Evolutionary conservation across 768 basidiomycete species (phyloP).

Genomic region (Fibroporia radiculosa): DNA sequence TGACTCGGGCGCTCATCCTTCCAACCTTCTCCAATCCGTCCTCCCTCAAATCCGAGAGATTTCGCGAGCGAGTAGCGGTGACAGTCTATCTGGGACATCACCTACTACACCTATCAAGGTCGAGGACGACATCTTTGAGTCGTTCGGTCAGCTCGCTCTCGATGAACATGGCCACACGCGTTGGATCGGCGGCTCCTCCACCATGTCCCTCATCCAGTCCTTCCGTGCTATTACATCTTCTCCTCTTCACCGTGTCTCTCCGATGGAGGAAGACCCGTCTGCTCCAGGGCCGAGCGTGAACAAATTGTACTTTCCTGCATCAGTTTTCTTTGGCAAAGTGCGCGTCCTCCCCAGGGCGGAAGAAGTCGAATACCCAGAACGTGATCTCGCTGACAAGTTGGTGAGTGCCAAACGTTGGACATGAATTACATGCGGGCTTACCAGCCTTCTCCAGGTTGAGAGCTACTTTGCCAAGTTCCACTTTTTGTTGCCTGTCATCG

Average conservation of each 20-base stretch:
- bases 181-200: conserved; percentile 89
- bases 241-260: conserved; percentile 70
- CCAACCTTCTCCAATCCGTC: conserved; percentile 18
- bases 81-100: conserved; percentile 20
- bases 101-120: conserved; percentile 42
- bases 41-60: conserved; percentile 16
- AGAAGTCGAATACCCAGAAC: conserved; percentile 81
- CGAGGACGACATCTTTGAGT: conserved; percentile 76
- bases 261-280: conserved; percentile 77
- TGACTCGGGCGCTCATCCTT: conserved; percentile 4
- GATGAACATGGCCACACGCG: conserved; percentile 88
- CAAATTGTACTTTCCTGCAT: conserved; percentile 82
- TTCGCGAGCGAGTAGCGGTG: conserved; percentile 4
- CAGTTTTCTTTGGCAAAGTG: conserved; percentile 82
- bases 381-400: conserved; percentile 81
- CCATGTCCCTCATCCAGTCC: conserved; percentile 87
- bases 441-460: conserved; percentile 46
- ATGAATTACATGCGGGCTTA: conserved; percentile 4
- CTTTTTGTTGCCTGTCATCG: conserved; percentile 81
- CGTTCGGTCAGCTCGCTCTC: conserved; percentile 80
- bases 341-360: conserved; percentile 75
- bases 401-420: conserved; percentile 35
- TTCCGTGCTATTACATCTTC: conserved; percentile 72
- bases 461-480: conserved; percentile 85
- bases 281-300: conserved; percentile 75